These are phyloP conservation scores for Xylaria bambusicola DNA, from an alignment of 495 filamentous ascomycete species.

Conservation along the genomic window DNA sequence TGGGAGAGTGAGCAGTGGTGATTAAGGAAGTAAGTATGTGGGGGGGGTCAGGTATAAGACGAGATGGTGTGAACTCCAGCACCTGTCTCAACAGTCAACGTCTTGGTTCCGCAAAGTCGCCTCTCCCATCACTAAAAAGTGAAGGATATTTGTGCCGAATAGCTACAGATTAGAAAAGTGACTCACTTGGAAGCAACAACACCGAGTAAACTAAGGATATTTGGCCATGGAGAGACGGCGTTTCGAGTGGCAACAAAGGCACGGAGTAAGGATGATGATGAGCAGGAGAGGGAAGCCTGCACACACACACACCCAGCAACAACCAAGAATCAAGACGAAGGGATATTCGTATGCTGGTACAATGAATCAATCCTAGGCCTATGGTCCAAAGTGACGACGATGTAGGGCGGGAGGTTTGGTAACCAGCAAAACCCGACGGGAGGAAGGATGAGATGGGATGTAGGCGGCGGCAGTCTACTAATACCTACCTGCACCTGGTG, in stretches of 20 bases:
- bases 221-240: not conserved
- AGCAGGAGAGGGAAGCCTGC: not conserved
- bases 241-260: too few relatives aligned
- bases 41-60: not conserved
- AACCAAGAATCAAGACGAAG: slow-evolving; percentile 5
- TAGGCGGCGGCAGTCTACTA: slow-evolving; percentile 4
- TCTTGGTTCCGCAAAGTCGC: not conserved
- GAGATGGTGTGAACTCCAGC: not conserved
- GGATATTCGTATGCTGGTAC: slow-evolving; percentile 10
- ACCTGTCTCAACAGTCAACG: slow-evolving; percentile 8
- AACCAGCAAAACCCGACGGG: slow-evolving; percentile 14
- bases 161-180: not conserved
- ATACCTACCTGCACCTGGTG: not conserved
- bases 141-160: not conserved
- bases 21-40: not conserved
- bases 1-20: not conserved
- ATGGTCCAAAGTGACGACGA: slow-evolving; percentile 11
- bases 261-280: not conserved
- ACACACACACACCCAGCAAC: not conserved
- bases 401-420: slow-evolving; percentile 11
- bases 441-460: not conserved
- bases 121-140: not conserved
- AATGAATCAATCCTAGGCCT: slow-evolving; percentile 13
- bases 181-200: slow-evolving; percentile 2
- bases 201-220: slow-evolving; percentile 4